A percentile compares a stretch with the other conserved stretches of the same genome.
These are phyloP conservation scores for Kluyveromyces nonfermentans DNA, from an alignment of 805 yeast species.

Conservation along the genomic window DNA sequence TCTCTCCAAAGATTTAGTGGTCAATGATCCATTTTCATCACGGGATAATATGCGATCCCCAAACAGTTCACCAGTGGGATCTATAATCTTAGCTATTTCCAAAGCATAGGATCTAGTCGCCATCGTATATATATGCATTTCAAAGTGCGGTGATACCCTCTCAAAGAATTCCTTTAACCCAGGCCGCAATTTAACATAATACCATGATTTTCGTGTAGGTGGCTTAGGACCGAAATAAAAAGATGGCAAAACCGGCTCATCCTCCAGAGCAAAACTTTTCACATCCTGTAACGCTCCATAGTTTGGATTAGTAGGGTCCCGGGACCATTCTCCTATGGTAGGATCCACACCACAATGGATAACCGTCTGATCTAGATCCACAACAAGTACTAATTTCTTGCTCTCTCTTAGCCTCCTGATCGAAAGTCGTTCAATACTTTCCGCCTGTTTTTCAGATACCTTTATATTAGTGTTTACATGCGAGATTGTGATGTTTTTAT, in stretches of 20 bases:
- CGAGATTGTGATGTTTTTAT: slow-evolving; percentile 51
- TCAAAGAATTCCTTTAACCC: slow-evolving; percentile 70
- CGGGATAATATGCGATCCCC: slow-evolving; percentile 87
- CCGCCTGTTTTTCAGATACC: slow-evolving; percentile 80
- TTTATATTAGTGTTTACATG: slow-evolving; percentile 80
- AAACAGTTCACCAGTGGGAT: slow-evolving; percentile 77
- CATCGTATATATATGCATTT: slow-evolving; percentile 95
- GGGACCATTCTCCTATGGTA: slow-evolving; percentile 93
- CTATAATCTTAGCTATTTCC: slow-evolving; percentile 82
- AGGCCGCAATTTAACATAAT: slow-evolving; percentile 87
- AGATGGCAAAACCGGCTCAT: slow-evolving; percentile 52
- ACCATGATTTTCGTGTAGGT: slow-evolving; percentile 62
- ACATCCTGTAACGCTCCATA: slow-evolving; percentile 81
- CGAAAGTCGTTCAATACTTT: slow-evolving; percentile 62
- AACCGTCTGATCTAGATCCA: slow-evolving; percentile 94
- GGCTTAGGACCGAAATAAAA: slow-evolving; percentile 53
- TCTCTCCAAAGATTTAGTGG: slow-evolving; percentile 80
- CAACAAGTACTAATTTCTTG: slow-evolving; percentile 76
- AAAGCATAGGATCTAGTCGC: slow-evolving; percentile 92
- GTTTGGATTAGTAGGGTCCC: slow-evolving; percentile 76
- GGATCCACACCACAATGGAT: slow-evolving; percentile 98
- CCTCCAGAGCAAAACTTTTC: slow-evolving; percentile 64
- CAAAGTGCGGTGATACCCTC: slow-evolving; percentile 56
- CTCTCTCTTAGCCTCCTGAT: slow-evolving; percentile 51
- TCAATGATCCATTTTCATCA: slow-evolving; percentile 88